Conservation (phyloP, 2,329 filamentous ascomycete species). For the Colletotrichum tropicale region DNA sequence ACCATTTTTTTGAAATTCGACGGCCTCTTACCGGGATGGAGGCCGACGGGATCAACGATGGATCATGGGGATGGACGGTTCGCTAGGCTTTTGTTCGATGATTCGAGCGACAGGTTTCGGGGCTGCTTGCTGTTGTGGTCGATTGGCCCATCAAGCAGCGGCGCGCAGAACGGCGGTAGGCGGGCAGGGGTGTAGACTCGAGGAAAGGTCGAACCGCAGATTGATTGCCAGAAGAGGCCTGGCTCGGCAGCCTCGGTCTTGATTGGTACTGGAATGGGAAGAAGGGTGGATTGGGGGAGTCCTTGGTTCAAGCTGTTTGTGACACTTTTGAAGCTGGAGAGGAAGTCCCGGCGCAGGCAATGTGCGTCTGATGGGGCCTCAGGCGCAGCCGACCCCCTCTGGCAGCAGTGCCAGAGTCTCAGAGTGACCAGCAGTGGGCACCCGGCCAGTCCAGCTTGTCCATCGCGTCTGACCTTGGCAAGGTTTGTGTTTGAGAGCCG, state of each 20-base stretch:
- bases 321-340: constrained; percentile 6
- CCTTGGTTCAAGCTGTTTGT: neutral
- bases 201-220: constrained; percentile 14
- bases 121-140: neutral
- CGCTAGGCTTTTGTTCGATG: neutral
- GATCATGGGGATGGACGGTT: neutral
- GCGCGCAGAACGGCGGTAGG: neutral
- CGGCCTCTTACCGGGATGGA: neutral
- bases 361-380: neutral
- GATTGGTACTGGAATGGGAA: constrained; percentile 8
- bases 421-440: neutral
- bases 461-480: constrained; percentile 10
- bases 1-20: neutral
- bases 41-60: neutral
- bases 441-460: neutral
- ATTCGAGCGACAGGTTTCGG: constrained; percentile 4
- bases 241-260: constrained; percentile 1
- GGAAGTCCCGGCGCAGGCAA: neutral
- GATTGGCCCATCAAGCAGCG: neutral
- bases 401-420: neutral
- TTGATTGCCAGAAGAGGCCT: constrained; percentile 18
- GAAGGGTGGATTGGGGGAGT: constrained; percentile 6
- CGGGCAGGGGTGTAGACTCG: neutral
- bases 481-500: neutral
- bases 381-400: neutral